Percentiles rank a stretch among this genome's conserved stretches.
phyloP scores from a whole-genome alignment of 73 alveolate species.

The Paramecium sonneborni region DNA sequence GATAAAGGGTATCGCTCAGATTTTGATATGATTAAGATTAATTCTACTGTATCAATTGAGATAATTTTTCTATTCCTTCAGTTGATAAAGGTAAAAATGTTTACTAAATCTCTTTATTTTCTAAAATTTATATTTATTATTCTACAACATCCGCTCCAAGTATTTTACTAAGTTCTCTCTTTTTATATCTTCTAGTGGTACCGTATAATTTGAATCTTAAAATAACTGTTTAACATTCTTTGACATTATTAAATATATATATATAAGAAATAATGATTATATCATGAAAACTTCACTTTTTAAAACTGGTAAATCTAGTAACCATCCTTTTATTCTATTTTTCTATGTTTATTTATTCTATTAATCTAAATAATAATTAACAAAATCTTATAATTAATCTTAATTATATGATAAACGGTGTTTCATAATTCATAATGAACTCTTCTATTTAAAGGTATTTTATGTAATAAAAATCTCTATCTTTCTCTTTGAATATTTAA shows the following conservation, averaged over 20 bases:
- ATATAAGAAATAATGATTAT: background rate
- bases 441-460: conserved; percentile 4
- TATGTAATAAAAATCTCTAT: background rate
- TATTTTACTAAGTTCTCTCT: conserved; percentile 20
- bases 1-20: conserved; percentile 49
- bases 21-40: conserved; percentile 14
- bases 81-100: conserved; percentile 19
- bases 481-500: background rate
- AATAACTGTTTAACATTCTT: conserved; percentile 35
- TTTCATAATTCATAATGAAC: conserved; percentile 6
- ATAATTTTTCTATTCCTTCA: conserved; percentile 62
- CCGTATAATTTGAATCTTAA: conserved; percentile 10
- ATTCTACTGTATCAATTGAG: background rate
- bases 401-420: background rate
- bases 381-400: background rate
- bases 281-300: background rate
- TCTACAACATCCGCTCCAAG: conserved; percentile 26
- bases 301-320: background rate
- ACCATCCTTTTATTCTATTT: background rate
- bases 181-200: background rate
- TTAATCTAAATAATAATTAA: background rate
- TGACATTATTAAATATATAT: background rate
- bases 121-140: background rate
- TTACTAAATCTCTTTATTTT: background rate
- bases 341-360: background rate